A percentile compares a stretch with the other conserved stretches of the same genome.
Evolutionary conservation across 345 rosid species (phyloP).

Genomic region (Pistacia integerrima): DNA sequence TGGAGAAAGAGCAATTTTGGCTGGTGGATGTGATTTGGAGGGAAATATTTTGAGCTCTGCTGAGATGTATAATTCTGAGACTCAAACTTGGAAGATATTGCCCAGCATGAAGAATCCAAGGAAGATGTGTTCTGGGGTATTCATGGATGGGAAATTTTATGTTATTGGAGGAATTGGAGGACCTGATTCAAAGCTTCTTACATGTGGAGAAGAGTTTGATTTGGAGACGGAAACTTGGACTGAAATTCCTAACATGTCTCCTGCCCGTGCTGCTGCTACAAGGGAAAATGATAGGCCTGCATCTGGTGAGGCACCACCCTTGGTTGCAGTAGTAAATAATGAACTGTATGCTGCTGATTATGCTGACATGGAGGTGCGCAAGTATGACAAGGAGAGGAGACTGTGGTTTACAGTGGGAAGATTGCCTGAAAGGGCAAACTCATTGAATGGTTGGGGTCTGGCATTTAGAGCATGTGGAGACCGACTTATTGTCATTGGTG

Average conservation of each 20-base stretch:
- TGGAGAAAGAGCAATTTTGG: constrained; percentile 81
- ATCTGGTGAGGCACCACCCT: constrained; percentile 85
- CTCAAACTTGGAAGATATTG: constrained; percentile 55
- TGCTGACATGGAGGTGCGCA: constrained; percentile 77
- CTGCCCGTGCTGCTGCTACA: constrained; percentile 50
- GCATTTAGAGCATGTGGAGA: constrained; percentile 95
- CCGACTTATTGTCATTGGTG: constrained; percentile 84
- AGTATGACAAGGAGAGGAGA: constrained; percentile 62
- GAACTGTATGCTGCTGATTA: constrained; percentile 84
- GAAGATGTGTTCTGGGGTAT: constrained; percentile 93
- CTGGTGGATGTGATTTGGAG: constrained; percentile 80
- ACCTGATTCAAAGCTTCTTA: constrained; percentile 48
- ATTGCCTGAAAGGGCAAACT: constrained; percentile 81
- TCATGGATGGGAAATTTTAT: constrained; percentile 86
- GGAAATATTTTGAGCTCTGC: constrained; percentile 69
- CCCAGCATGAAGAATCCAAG: constrained; percentile 83
- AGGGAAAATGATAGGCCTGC: constrained; percentile 55
- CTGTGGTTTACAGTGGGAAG: constrained; percentile 71
- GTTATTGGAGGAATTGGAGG: constrained; percentile 88
- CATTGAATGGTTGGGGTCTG: constrained; percentile 96
- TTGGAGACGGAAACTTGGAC: constrained; percentile 72
- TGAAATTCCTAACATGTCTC: constrained; percentile 75
- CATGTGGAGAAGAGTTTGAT: constrained; percentile 87
- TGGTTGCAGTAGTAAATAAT: constrained; percentile 82
- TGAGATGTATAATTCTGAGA: constrained; percentile 89